Evolutionary conservation across 2,329 filamentous ascomycete genomes (phyloP), one percentile per base, ranked within the genome.

Genomic region (Trichoderma brevicompactum): DNA sequence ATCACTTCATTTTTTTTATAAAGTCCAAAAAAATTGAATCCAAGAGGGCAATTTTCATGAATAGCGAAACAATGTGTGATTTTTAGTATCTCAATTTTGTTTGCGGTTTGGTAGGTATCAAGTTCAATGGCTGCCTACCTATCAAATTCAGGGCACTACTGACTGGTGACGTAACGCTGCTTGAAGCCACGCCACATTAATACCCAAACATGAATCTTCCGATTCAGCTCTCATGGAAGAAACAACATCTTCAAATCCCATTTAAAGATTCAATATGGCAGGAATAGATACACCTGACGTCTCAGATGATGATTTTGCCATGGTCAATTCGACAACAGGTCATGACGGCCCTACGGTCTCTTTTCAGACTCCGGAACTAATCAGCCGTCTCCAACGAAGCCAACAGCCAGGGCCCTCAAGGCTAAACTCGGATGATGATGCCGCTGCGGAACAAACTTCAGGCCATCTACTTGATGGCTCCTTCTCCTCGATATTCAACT

Each of bases 251-350:
- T 17, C 2, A 44, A 2, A 28, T 3, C 23, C 5, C 23, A 28
- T 3, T 28, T 28, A 15, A n/a, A n/a, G n/a, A n/a, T n/a, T 9
- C 19, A 41, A 12, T 32, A 60, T 60, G 56, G 56, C 56, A 34
- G 50, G 34, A 41, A 12, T 50, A 19, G 36, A 48, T 48, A 50
- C 56, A 0, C 56, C 56, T 1, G 56, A 60, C 34, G 56, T 50
- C 44, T 60, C 56, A 3, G 56, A 60, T n/a, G 56, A 60, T 32
- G 56, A 60, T 12, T 60, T 60, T 34, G 56, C 56, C 46, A 60
- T 60, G 44, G 10, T 60, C 46, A 50, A 60, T 13, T 50, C 56
- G 56, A 36, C 46, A 19, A 34, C 56, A 10, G 36, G 7, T 19
- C 41, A 9, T 12, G 56, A 60, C n/a, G 38, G 44, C 36, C 56